Evolutionary conservation across 2,329 filamentous ascomycete species (phyloP).

Genomic region (Pseudocercospora crystallina): DNA sequence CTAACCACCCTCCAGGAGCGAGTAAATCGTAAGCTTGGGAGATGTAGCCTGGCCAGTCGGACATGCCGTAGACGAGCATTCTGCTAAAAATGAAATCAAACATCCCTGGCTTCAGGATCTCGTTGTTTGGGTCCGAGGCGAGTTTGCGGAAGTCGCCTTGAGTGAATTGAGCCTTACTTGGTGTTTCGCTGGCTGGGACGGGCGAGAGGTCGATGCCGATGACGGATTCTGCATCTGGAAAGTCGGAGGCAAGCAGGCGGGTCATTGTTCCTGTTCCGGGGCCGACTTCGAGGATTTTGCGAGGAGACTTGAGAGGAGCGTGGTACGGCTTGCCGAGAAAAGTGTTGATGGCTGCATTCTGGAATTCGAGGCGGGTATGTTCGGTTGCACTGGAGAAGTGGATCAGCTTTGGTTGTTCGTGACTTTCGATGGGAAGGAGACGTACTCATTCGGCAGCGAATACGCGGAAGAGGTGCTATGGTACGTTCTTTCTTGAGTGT

Average conservation of each 20-base stretch:
- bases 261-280: conserved; percentile 48
- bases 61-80: conserved; percentile 47
- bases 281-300: conserved; percentile 51
- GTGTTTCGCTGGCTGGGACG: conserved; percentile 43
- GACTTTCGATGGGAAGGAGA: no score
- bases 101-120: no score
- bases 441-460: no score
- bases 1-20: conserved; percentile 52
- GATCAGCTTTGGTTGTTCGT: no score
- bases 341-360: no score
- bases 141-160: conserved; percentile 19
- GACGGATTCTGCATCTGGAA: conserved; percentile 47
- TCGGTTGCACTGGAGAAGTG: no score
- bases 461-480: no score
- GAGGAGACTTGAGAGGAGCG: conserved; percentile 45
- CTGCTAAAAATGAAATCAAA: conserved; percentile 27
- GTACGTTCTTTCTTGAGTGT: no score
- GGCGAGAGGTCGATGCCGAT: conserved; percentile 51
- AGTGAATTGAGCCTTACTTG: conserved; percentile 30
- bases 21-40: conserved; percentile 52
- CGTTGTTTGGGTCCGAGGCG: no score
- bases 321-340: conserved; percentile 46
- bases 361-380: no score
- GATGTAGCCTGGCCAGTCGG: conserved; percentile 54
- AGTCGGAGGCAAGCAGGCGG: conserved; percentile 56